Conservation (phyloP, 345 rosid species). For the Eucalyptus erythrocorys region DNA sequence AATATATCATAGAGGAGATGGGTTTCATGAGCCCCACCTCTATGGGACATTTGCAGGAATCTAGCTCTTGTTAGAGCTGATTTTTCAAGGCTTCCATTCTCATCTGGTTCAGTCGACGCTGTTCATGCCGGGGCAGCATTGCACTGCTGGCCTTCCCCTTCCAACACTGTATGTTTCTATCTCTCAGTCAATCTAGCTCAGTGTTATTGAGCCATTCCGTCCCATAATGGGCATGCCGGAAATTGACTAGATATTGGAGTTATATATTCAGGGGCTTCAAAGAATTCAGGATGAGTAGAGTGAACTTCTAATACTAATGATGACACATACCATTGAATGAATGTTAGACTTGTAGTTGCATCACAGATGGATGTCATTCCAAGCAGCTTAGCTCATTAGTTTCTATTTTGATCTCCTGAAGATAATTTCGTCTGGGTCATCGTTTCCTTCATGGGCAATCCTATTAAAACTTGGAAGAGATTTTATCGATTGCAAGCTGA, state of each 20-base stretch:
- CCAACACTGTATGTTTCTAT: constrained; percentile 52
- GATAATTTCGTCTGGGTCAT: not conserved
- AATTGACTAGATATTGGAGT: not conserved
- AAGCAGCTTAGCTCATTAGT: not conserved
- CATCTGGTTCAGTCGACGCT: constrained; percentile 73
- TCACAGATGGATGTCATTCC: not conserved
- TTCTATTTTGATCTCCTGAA: not conserved
- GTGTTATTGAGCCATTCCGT: not conserved
- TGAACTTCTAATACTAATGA: not conserved
- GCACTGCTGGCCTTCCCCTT: constrained; percentile 95
- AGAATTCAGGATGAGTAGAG: not conserved
- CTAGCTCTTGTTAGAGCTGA: constrained; percentile 93
- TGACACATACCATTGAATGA: not conserved
- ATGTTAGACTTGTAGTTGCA: not conserved
- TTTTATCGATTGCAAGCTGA: not conserved
- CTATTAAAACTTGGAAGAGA: not conserved
- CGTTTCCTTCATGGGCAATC: not conserved
- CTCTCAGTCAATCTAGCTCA: not conserved
- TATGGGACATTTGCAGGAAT: constrained; percentile 27
- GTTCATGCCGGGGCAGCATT: constrained; percentile 96
- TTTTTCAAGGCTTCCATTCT: constrained; percentile 77
- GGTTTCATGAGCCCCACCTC: not conserved
- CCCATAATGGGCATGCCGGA: not conserved
- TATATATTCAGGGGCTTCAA: not conserved
- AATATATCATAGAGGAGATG: not conserved